Base-by-base conservation (phyloP, 305 asterid species). In the Rubia balearica region DNA sequence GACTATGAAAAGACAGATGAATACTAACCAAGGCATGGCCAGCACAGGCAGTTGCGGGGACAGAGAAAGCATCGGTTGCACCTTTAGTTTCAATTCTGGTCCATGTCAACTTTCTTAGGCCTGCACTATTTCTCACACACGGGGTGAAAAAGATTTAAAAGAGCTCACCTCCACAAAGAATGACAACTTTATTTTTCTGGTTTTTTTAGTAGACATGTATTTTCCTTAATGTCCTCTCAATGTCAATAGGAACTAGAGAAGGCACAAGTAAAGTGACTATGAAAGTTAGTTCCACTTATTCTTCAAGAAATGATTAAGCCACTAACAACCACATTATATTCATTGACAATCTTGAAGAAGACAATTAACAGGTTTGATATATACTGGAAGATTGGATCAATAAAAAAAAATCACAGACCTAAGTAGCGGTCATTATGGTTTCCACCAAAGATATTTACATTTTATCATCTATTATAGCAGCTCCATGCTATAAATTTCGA, bases 391-490 rank as follows among this genome's bases (percentile, higher is more conserved):
- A 30, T 71, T 72, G 74, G 55, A 73, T 71, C 73, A 69, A 68
- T 60, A 40, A 64, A 68, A 30, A 63, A 57, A 42, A 11, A 68
- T 75, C 59, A 76, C 81, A 82, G 77, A 94, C 98, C 3, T 30
- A 94, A 82, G 82, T 94, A 94, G 66, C 95, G 97, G 61, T 97
- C 98, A 75, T 91, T 94, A 88, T 91, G 88, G 83, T 91, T 94
- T 78, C 97, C 98, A 56, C 98, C 98, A 82, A 88, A 93, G 79
- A 88, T 72, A 82, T 24, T 24, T 93, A 93, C 96, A 93, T 93
- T 79, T 89, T 91, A 77, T 91, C 96, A 71, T 87, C 93, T 73
- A 87, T 80, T 75, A 89, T 86, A 21, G 97, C 96, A 78, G 97
- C 96, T 74, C 95, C 99, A 77, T 94, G 99, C 99, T 60, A 60